Base-by-base conservation (phyloP, 2,329 filamentous ascomycete genomes). In the Fusarium praegraminearum region DNA sequence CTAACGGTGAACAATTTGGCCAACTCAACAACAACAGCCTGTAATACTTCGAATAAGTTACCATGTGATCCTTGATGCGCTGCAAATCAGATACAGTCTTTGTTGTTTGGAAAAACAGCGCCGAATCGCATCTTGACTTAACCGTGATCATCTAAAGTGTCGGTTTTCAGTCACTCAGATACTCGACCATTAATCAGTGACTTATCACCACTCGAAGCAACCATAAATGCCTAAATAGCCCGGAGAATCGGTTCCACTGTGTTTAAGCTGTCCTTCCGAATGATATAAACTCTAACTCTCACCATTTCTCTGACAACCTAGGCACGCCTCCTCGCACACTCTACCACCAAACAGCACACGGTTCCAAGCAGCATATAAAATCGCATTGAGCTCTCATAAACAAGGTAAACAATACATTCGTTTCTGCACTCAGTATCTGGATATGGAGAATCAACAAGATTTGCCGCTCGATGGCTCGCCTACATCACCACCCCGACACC, bases 401-500 rank as follows among this genome's bases (percentile, higher is more conserved):
- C 2, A 26, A 22, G n/a, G 0, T 28, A 13, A 26, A 7, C 5
- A 5, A 36, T 35, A 20, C 5, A 12, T 10, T 7, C 13, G 2
- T 20, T 15, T 4, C 22, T 1, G 8, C 11, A 4, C 18, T 24
- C 12, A 26, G 9, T 1, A 1, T n/a, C 12, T 28, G 4, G 15
- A 1, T 1, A 51, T 51, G 49, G 13, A 50, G 6, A 12, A 2
- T 9, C 47, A 28, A n/a, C 22, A 40, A 28, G 9, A 2, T 7
- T 13, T 9, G 3, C 4, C 2, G 1, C 9, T 3, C 7, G 22
- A 9, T 5, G 22, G 6, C 13, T 28, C 49, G 2, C 0, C 49
- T 12, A 24, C 22, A 40, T 7, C 18, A 1, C 1, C n/a, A 20
- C 1, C 49, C 5, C 24, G 28, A 22, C 24, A 40, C 33, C 40